Evolutionary conservation across 371 early-diverging fungal genomes (phyloP), one percentile per base, ranked within the genome.

Genomic region (Smittium culicis): DNA sequence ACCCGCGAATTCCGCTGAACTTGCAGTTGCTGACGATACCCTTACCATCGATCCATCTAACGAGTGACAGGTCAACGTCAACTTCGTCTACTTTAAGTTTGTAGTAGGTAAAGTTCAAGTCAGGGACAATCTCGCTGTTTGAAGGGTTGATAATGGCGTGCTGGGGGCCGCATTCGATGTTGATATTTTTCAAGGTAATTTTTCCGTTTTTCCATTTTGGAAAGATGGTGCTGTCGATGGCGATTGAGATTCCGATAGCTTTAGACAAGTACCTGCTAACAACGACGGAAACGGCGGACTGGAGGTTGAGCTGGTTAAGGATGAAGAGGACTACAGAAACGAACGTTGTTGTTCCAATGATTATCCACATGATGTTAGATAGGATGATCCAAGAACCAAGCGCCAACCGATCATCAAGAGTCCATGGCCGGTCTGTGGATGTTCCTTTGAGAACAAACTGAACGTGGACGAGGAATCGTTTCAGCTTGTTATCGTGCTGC

Each of bases 201-300:
- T 86, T 84, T 8, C 95, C 94, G 28, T 87, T 87, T 65, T 88
- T 83, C 96, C 96, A 97, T 54, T 88, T 88, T 2, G 98, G 98
- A 2, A 89, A 83, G 66, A 95, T 91, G 2, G 93, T 93, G 1
- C 90, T 87, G 59, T 92, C 95, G 69, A 96, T 92, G 1, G 81
- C 82, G 34, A 97, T 88, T 1, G 86, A 84, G 35, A 88, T 85
- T 0, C 96, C 95, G 0, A 92, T 90, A 0, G 85, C 82, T 1
- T 85, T 81, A 0, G 92, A 88, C 0, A 97, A 75, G 72, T 89
- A 90, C 59, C 85, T 79, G 31, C 91, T 84, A 31, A 97, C 80
- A 34, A 81, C 78, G 62, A 81, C 80, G 8, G 93, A 88, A 61
- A 93, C 79, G 74, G 86, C 90, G 54, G 90, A 93, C 82, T 94